These are phyloP conservation scores for Sorghum bicolor DNA, from an alignment of 176 grass and related monocot species.

Conservation along the genomic window Sorghum_bicolor_NCBIv3 NC_012875.2:52045001-52045500, in stretches of 20 bases:
- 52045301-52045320: not conserved
- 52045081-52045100: not conserved
- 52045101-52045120: not conserved
- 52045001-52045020: constrained; percentile 6
- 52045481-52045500: not conserved
- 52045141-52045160: not conserved
- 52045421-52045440: no score
- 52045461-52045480: not conserved
- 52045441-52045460: not conserved
- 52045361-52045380: not conserved
- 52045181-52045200: no score
- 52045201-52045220: no score
- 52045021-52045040: constrained; percentile 22
- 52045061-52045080: not conserved
- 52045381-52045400: not conserved
- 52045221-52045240: not conserved
- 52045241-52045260: not conserved
- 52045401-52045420: not conserved
- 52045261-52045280: not conserved
- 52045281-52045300: not conserved
- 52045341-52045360: not conserved
- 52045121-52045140: not conserved
- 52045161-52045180: not conserved
- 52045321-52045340: not conserved
- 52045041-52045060: constrained; percentile 13